phyloP scores from a whole-genome alignment of 1,139 yeast genomes.

The Blastobotrys ciferrii region DNA sequence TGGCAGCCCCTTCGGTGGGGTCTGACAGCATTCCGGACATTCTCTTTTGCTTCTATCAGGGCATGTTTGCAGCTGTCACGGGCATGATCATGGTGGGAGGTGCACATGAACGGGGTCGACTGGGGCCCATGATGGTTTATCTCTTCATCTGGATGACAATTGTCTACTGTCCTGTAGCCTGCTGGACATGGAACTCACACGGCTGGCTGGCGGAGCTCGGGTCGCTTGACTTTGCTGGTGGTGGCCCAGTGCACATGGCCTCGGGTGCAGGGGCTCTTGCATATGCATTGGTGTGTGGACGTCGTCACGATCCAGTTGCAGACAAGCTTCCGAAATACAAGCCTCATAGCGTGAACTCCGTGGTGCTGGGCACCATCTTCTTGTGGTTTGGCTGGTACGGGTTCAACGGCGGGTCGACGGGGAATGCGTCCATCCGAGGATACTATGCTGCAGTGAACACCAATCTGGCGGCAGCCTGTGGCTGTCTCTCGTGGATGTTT shows the following conservation, averaged over 20 bases:
- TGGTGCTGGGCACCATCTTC: slow-evolving; percentile 90
- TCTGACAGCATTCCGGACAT: slow-evolving; percentile 72
- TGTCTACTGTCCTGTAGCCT: slow-evolving; percentile 92
- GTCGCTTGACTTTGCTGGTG: slow-evolving; percentile 93
- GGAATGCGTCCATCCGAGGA: slow-evolving; percentile 14
- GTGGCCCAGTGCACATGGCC: slow-evolving; percentile 95
- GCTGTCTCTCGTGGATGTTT: slow-evolving; percentile 92
- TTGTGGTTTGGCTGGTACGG: slow-evolving; percentile 99
- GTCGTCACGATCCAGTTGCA: slow-evolving; percentile 69
- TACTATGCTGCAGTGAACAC: slow-evolving; percentile 53
- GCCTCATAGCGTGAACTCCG: slow-evolving; percentile 86
- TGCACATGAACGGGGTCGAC: slow-evolving; percentile 95
- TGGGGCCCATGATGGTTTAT: slow-evolving; percentile 94
- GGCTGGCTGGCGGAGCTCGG: slow-evolving; percentile 89
- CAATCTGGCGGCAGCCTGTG: slow-evolving; percentile 86
- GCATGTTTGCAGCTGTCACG: slow-evolving; percentile 92
- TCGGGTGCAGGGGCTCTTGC: slow-evolving; percentile 95
- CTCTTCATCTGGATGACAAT: slow-evolving; percentile 93
- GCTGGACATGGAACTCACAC: slow-evolving; percentile 93
- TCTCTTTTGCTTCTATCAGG: slow-evolving; percentile 84
- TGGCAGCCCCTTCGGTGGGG: slow-evolving; percentile 77
- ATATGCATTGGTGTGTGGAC: slow-evolving; percentile 86
- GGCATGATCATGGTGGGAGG: slow-evolving; percentile 95
- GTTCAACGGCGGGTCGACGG: slow-evolving; percentile 85
- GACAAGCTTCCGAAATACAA: slow-evolving; percentile 75